Evolutionary conservation across 2,329 filamentous ascomycete genomes (phyloP).

Genomic region (Myotisia sp.): DNA sequence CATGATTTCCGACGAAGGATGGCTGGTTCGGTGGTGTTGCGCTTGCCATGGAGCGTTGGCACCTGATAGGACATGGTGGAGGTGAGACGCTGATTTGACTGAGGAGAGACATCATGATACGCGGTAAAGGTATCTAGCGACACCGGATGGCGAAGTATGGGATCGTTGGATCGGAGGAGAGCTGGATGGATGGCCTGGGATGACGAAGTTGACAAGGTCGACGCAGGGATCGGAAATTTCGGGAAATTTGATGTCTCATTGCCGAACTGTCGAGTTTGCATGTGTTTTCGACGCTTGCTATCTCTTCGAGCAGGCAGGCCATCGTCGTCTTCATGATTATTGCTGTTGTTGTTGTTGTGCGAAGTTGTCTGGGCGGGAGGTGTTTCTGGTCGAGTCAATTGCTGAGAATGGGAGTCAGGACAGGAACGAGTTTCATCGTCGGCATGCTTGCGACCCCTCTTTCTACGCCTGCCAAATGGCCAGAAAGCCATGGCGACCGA

Average conservation of each 20-base stretch:
- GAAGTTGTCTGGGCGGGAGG: conserved; percentile 5
- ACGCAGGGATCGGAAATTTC: conserved; percentile 6
- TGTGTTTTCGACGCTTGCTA: conserved; percentile 20
- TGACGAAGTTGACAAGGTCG: conserved; percentile 6
- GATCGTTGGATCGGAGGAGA: conserved; percentile 1
- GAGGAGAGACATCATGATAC: conserved; percentile 7
- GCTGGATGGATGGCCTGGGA: not conserved
- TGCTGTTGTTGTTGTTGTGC: too few relatives aligned
- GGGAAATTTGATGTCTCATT: conserved; percentile 9
- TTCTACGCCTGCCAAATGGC: conserved; percentile 65
- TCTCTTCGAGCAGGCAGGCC: conserved; percentile 17
- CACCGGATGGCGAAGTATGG: conserved; percentile 12
- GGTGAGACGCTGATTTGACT: conserved; percentile 10
- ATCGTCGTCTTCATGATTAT: conserved; percentile 7
- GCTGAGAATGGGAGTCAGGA: conserved; percentile 1
- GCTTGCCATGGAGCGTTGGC: conserved; percentile 43
- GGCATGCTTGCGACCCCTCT: conserved; percentile 47
- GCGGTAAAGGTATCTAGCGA: conserved; percentile 13
- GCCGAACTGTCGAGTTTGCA: conserved; percentile 11
- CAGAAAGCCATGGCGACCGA: conserved; percentile 55
- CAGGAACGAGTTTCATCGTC: conserved; percentile 28
- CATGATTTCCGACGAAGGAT: conserved; percentile 56
- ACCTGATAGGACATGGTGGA: conserved; percentile 29
- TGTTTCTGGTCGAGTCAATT: not conserved
- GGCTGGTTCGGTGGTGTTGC: conserved; percentile 41